A percentile compares a stretch with the other conserved stretches of the same genome.
phyloP scores from a whole-genome alignment of 257 asterid species.

The Ophiorrhiza pumila region DNA sequence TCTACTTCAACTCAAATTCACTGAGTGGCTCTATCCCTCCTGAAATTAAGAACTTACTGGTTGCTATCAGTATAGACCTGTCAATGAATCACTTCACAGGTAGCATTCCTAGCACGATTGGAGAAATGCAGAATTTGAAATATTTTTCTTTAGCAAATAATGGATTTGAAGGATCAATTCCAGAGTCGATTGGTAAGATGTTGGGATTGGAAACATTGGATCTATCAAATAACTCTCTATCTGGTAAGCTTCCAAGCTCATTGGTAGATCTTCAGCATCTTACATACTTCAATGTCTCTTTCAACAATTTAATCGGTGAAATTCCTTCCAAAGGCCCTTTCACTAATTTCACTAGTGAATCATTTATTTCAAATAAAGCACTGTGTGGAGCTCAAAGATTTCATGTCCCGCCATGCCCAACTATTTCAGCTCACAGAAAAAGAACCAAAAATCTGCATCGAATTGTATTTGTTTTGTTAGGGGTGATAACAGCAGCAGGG shows the following conservation, averaged over 20 bases:
- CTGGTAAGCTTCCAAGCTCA: not conserved
- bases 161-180: not conserved
- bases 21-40: no score
- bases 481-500: not conserved
- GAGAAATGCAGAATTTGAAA: no score
- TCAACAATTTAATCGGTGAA: no score
- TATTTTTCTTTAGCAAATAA: not conserved
- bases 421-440: not conserved
- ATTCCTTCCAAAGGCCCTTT: no score
- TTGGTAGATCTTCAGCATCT: slow-evolving; percentile 1
- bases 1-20: no score
- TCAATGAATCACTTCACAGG: no score
- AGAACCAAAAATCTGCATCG: not conserved
- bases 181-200: not conserved
- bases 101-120: no score
- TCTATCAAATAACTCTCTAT: not conserved
- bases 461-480: not conserved
- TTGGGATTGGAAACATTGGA: not conserved
- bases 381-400: slow-evolving; percentile 5
- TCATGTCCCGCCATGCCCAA: not conserved
- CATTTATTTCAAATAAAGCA: not conserved
- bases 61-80: no score
- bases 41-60: no score
- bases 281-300: no score
- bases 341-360: not conserved